Percentiles rank a stretch among this genome's conserved stretches.
These are phyloP conservation scores for Eremochloa ophiuroides DNA, from an alignment of 176 grass and related monocot genomes.

Conservation along the genomic window DNA sequence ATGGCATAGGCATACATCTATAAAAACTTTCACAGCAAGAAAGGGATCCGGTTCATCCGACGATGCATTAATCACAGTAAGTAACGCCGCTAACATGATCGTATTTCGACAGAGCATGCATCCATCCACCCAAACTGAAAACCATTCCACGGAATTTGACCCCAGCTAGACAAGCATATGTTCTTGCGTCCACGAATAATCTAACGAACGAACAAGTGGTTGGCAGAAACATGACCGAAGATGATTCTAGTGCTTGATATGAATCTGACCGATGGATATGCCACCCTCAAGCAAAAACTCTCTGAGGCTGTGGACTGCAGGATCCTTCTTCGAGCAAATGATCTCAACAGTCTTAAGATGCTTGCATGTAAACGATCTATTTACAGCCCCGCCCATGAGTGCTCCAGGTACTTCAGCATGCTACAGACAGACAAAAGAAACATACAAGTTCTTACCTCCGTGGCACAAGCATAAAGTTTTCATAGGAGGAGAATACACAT, in stretches of 20 bases:
- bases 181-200: neutral
- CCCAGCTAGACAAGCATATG: neutral
- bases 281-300: neutral
- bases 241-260: neutral
- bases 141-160: neutral
- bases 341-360: slow-evolving; percentile 17
- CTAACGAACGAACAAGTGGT: neutral
- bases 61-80: neutral
- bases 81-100: neutral
- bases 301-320: neutral
- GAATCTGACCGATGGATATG: neutral
- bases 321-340: neutral
- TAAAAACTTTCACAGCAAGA: neutral
- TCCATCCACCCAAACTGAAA: neutral
- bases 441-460: neutral
- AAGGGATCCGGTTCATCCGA: neutral
- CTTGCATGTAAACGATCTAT: slow-evolving; percentile 21
- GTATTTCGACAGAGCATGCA: neutral
- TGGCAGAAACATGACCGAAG: neutral
- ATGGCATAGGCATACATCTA: neutral
- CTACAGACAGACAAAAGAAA: neutral
- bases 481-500: neutral
- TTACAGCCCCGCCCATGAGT: neutral
- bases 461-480: neutral
- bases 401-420: neutral